A percentile compares a stretch with the other conserved stretches of the same genome.
Evolutionary conservation across 805 yeast genomes (phyloP).

Genomic region (Lachancea nothofagi): DNA sequence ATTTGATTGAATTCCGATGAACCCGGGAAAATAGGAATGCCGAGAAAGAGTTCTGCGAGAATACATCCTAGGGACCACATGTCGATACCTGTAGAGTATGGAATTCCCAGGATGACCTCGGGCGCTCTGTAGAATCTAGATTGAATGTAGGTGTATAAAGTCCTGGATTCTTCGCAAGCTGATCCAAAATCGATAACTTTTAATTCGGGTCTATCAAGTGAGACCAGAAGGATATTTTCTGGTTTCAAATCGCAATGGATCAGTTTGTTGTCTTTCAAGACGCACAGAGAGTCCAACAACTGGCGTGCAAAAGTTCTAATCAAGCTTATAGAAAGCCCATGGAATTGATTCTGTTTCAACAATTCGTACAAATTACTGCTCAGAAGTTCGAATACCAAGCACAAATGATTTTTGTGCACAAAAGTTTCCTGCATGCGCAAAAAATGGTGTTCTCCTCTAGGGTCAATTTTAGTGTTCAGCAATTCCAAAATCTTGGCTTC

Average conservation of each 20-base stretch:
- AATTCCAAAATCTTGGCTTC: slow-evolving; percentile 85
- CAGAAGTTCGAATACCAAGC: slow-evolving; percentile 85
- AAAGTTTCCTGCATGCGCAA: slow-evolving; percentile 80
- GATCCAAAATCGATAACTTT: slow-evolving; percentile 95
- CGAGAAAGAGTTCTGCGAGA: slow-evolving; percentile 82
- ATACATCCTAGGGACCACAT: slow-evolving; percentile 98
- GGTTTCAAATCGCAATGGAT: slow-evolving; percentile 98
- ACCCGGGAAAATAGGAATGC: slow-evolving; percentile 93
- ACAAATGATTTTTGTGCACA: slow-evolving; percentile 85
- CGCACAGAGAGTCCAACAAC: slow-evolving; percentile 71
- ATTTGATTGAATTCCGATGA: slow-evolving; percentile 89
- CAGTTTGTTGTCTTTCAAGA: slow-evolving; percentile 73
- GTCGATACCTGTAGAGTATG: slow-evolving; percentile 88
- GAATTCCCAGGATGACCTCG: slow-evolving; percentile 85
- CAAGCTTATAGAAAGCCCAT: slow-evolving; percentile 75
- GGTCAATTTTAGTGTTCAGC: slow-evolving; percentile 65
- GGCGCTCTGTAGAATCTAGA: slow-evolving; percentile 93
- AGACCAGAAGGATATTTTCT: slow-evolving; percentile 78
- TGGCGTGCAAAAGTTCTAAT: slow-evolving; percentile 77
- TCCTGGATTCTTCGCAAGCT: slow-evolving; percentile 88
- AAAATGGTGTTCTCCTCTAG: slow-evolving; percentile 67
- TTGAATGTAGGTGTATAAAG: slow-evolving; percentile 86
- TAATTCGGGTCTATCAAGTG: slow-evolving; percentile 67
- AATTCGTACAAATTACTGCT: slow-evolving; percentile 86
- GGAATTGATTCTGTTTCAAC: slow-evolving; percentile 87